phyloP scores from a whole-genome alignment of 768 basidiomycete genomes.

The Amanita jacksonii region DNA sequence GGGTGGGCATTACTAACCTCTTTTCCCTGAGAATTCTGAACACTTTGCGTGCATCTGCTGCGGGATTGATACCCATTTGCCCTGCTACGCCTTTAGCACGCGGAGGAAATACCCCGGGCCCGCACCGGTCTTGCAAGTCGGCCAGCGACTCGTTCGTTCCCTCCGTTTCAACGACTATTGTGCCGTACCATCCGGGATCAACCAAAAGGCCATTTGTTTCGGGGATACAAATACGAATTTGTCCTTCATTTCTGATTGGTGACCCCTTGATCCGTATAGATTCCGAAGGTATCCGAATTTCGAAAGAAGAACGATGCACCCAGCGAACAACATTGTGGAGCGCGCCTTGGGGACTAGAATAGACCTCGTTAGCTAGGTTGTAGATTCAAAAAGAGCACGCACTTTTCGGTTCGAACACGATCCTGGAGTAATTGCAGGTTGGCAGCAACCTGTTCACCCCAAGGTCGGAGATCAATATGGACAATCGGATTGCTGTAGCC shows the following conservation, averaged over 20 bases:
- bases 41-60: slow-evolving; percentile 25
- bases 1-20: slow-evolving; percentile 32
- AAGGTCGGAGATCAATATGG: slow-evolving; percentile 67
- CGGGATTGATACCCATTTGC: slow-evolving; percentile 29
- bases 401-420: slow-evolving; percentile 74
- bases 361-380: slow-evolving; percentile 9
- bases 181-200: slow-evolving; percentile 78
- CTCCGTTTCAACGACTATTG: slow-evolving; percentile 75
- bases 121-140: slow-evolving; percentile 69
- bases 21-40: slow-evolving; percentile 71
- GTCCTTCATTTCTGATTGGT: slow-evolving; percentile 15
- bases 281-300: slow-evolving; percentile 40
- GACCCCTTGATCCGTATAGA: slow-evolving; percentile 23
- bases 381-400: slow-evolving; percentile 18
- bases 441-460: slow-evolving; percentile 67
- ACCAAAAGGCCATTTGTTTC: slow-evolving; percentile 46
- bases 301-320: slow-evolving; percentile 75
- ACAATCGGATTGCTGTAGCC: slow-evolving; percentile 48
- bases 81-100: slow-evolving; percentile 33
- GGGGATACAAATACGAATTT: slow-evolving; percentile 39
- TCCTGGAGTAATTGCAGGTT: slow-evolving; percentile 75
- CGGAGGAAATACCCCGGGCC: slow-evolving; percentile 56
- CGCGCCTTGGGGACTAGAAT: slow-evolving; percentile 64
- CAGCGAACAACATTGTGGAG: slow-evolving; percentile 78
- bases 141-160: slow-evolving; percentile 79